Evolutionary conservation across 2,329 filamentous ascomycete species (phyloP).

Genomic region (Graphilbum fragrans): DNA sequence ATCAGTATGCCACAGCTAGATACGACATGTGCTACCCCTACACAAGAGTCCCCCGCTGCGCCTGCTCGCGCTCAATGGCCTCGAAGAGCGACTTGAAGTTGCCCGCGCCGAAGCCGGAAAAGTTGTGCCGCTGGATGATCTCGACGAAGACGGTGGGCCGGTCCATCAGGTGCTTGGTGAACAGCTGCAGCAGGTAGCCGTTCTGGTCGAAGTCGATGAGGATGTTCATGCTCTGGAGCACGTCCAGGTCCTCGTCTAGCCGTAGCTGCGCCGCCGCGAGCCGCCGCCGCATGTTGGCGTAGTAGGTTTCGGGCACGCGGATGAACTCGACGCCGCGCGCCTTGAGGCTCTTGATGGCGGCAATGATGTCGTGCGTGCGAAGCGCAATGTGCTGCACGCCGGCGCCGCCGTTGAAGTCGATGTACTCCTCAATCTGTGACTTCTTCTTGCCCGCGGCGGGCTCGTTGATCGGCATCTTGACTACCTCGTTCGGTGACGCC

Average conservation of each 20-base stretch:
- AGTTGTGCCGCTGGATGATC: conserved; percentile 87
- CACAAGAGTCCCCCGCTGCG: conserved; percentile 73
- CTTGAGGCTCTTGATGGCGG: conserved; percentile 63
- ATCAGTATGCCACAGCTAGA: no score
- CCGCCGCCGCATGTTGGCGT: conserved; percentile 61
- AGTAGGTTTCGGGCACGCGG: conserved; percentile 73
- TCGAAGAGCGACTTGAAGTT: conserved; percentile 96
- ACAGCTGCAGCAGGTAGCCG: conserved; percentile 68
- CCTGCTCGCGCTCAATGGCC: conserved; percentile 90
- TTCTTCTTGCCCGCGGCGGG: conserved; percentile 82
- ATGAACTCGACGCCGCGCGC: conserved; percentile 92
- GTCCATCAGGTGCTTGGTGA: conserved; percentile 85
- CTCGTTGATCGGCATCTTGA: conserved; percentile 99
- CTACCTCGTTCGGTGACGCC: conserved; percentile 65
- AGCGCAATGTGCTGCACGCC: conserved; percentile 93
- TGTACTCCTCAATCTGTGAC: conserved; percentile 88
- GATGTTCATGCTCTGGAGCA: conserved; percentile 67
- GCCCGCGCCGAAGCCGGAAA: conserved; percentile 84
- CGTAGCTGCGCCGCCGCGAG: conserved; percentile 48
- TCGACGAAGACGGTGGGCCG: conserved; percentile 91
- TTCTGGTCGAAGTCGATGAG: conserved; percentile 91
- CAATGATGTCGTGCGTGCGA: conserved; percentile 70
- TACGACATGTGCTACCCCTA: no score
- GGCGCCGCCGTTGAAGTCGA: conserved; percentile 79
- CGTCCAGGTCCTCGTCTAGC: conserved; percentile 62